Evolutionary conservation across 306 rosid species (phyloP).

Genomic region (Pterocarpus santalinus): DNA sequence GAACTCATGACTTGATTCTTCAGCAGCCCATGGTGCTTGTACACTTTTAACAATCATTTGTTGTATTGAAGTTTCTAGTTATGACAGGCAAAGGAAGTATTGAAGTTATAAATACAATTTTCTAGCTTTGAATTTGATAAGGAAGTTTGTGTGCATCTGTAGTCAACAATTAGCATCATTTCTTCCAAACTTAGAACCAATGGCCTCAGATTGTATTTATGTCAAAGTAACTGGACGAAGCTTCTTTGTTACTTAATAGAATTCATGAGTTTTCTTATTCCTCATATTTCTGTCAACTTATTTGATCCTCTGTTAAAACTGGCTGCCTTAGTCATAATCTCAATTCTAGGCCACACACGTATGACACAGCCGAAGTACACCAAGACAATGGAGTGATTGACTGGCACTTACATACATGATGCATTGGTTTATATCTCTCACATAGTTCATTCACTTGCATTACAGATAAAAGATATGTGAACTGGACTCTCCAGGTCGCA

Average conservation of each 20-base stretch:
- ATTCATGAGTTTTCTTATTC: slow-evolving; percentile 18
- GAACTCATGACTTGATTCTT: slow-evolving; percentile 30
- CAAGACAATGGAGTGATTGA: slow-evolving; percentile 4
- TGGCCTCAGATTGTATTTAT: slow-evolving; percentile 6
- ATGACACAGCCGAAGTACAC: slow-evolving; percentile 16
- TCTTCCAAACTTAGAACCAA: slow-evolving; percentile 6
- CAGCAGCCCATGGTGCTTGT: background rate
- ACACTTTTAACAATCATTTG: background rate
- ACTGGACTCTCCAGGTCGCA: slow-evolving; percentile 90
- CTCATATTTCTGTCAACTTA: slow-evolving; percentile 21
- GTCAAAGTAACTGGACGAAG: slow-evolving; percentile 25
- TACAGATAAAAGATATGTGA: slow-evolving; percentile 85
- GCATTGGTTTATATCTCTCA: slow-evolving; percentile 48
- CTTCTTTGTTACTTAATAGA: slow-evolving; percentile 8
- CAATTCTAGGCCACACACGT: slow-evolving; percentile 13
- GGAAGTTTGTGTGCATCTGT: background rate
- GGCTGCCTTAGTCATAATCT: slow-evolving; percentile 27
- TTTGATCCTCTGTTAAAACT: slow-evolving; percentile 2
- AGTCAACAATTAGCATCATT: background rate
- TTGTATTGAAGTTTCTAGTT: too few relatives aligned
- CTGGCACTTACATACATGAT: slow-evolving; percentile 14
- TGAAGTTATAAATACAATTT: slow-evolving; percentile 27
- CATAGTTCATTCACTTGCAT: slow-evolving; percentile 48
- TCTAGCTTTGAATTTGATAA: background rate
- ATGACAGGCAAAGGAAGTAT: too few relatives aligned